Base-by-base conservation (phyloP, 2,329 filamentous ascomycete species). In the Aspergillus clavatus region DNA sequence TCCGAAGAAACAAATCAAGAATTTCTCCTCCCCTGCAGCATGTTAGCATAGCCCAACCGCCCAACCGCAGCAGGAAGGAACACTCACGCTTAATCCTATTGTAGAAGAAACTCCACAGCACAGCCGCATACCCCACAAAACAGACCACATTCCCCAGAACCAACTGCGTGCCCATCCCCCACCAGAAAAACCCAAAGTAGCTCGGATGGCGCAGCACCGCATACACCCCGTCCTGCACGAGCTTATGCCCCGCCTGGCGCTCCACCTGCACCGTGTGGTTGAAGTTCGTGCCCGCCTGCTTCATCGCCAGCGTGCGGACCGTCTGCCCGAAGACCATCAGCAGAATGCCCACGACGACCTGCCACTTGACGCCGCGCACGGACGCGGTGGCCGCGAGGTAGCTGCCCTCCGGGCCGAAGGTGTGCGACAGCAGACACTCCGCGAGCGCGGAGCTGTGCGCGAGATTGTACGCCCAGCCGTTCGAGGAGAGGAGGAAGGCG, bases 161-260 rank as follows among this genome's bases (percentile, higher is more conserved):
- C 35, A 97, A 62, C 74, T 98, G 93, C 10, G 90, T 95, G 4
- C 93, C 93, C n/a, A 97, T 62, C 0, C 87, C 89, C 91, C 91
- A 98, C 83, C 89, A 97, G 69, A 95, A 98, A 73, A 96, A 98
- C 3, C 91, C 93, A 72, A 97, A 96, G 70, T 98, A 98, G 47
- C 86, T 86, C 10, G 93, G 93, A 67, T 98, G 93, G 19, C 93
- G 76, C 42, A 94, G 72, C 36, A 78, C 66, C 6, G 73, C 72
- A 66, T 97, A 98, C 26, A 97, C 72, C 0, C 93, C 93, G 22
- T 74, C 74, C 0, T 86, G 95, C 2, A 98, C 87, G n/a, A 98
- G 77, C 38, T 75, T 75, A 66, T 98, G 93, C 1, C 80, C 81
- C 3, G 82, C 77, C 59, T 82, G 85, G 50, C 75, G 80, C 52